Conservation (phyloP, 2,329 filamentous ascomycete genomes). For the Phaeosphaeria sp. region DNA sequence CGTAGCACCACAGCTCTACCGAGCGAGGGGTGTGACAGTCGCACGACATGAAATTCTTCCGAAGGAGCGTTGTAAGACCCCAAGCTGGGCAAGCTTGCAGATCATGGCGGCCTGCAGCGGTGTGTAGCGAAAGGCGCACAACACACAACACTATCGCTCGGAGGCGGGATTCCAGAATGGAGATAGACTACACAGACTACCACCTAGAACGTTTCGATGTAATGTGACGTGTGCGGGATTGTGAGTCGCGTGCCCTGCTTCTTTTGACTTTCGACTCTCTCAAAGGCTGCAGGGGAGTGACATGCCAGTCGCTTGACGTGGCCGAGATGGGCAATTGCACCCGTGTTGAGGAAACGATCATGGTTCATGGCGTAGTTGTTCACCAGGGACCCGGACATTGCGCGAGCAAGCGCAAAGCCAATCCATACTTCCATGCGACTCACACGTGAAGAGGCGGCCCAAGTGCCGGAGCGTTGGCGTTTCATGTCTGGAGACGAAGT, state of each 20-base stretch:
- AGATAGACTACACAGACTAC: too few species aligned
- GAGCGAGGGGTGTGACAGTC: background rate
- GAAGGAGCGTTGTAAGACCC: background rate
- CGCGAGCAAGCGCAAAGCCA: background rate
- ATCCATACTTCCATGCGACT: slow-evolving; percentile 3
- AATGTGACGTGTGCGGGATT: background rate
- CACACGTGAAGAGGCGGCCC: slow-evolving; percentile 6
- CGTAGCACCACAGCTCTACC: background rate
- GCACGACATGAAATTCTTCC: slow-evolving; percentile 1
- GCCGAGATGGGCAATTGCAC: background rate
- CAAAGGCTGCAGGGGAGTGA: background rate
- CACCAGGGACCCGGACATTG: background rate
- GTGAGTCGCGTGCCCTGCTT: background rate
- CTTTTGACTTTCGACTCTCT: background rate
- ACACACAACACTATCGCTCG: background rate
- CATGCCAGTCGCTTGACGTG: background rate
- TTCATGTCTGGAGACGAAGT: slow-evolving; percentile 1
- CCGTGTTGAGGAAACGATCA: background rate
- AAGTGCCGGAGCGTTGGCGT: slow-evolving; percentile 4
- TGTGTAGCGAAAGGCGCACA: background rate
- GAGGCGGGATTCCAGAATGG: too few species aligned
- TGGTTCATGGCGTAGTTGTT: background rate
- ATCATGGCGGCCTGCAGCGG: background rate
- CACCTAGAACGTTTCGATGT: background rate
- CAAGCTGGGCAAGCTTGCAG: background rate